A percentile compares a stretch with the other conserved stretches of the same genome.
phyloP scores from a whole-genome alignment of 331 rosid genomes.

The Prunus yedoensis region DNA sequence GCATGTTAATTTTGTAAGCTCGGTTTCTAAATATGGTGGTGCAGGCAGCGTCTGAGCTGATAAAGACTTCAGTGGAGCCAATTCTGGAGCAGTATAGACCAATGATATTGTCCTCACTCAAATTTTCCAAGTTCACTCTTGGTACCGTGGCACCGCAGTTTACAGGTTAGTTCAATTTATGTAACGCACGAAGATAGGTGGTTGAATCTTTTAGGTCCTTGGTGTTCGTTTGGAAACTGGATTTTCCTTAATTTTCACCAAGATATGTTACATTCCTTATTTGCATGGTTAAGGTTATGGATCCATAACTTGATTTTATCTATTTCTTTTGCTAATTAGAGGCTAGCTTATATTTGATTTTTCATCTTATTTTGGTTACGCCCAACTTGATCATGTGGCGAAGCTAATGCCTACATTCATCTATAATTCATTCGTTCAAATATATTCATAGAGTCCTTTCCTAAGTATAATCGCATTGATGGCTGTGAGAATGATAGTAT shows the following conservation, averaged over 20 bases:
- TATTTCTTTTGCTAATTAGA: too few relatives aligned
- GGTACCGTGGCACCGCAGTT: slow-evolving; percentile 95
- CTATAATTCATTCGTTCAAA: neutral
- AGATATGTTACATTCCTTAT: neutral
- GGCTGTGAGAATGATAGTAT: neutral
- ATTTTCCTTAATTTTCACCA: neutral
- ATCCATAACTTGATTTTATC: neutral
- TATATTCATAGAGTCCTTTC: neutral
- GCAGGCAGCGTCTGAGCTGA: slow-evolving; percentile 97
- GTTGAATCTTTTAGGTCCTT: neutral
- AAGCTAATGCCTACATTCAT: neutral
- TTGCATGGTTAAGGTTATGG: neutral
- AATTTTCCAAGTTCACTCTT: slow-evolving; percentile 89
- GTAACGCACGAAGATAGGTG: neutral
- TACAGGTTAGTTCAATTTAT: slow-evolving; percentile 59
- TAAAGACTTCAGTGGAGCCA: slow-evolving; percentile 80
- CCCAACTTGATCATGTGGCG: neutral
- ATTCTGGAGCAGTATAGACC: slow-evolving; percentile 82
- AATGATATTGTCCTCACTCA: slow-evolving; percentile 58
- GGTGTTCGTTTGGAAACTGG: neutral
- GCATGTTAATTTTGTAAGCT: neutral
- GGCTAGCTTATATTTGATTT: neutral
- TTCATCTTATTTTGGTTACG: neutral
- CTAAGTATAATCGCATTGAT: neutral
- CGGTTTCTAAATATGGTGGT: slow-evolving; percentile 2